phyloP scores from a whole-genome alignment of 164 flowering plant species.

The Protea cynaroides region DNA sequence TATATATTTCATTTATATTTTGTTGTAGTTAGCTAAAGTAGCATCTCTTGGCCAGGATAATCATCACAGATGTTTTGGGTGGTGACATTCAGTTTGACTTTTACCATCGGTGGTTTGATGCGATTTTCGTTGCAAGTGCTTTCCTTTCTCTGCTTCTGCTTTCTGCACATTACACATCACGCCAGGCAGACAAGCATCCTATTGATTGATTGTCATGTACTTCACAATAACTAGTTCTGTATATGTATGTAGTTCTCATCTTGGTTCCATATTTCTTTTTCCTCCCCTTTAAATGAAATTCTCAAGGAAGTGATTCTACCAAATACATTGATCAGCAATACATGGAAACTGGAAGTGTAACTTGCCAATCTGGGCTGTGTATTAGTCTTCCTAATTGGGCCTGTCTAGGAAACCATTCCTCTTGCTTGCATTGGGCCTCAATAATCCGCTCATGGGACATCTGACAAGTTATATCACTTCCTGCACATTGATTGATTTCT shows the following conservation, averaged over 20 bases:
- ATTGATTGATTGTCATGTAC: slow-evolving; percentile 47
- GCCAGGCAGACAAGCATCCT: slow-evolving; percentile 92
- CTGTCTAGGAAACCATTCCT: no score
- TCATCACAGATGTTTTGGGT: slow-evolving; percentile 92
- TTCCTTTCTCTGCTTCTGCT: slow-evolving; percentile 91
- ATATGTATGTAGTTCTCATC: neutral
- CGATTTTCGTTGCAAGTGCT: slow-evolving; percentile 96
- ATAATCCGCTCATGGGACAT: no score
- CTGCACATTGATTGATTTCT: no score
- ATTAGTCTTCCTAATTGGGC: no score
- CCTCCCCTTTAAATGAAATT: no score
- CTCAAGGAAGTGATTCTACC: no score
- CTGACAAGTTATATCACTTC: no score
- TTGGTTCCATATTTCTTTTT: neutral
- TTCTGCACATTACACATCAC: slow-evolving; percentile 94
- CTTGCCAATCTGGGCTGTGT: no score
- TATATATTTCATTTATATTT: neutral
- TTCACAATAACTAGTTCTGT: neutral
- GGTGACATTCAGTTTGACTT: slow-evolving; percentile 98
- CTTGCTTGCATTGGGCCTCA: no score
- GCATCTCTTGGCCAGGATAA: slow-evolving; percentile 51
- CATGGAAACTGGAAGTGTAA: no score
- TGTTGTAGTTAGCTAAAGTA: neutral
- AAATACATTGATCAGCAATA: no score
- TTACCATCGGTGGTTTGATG: slow-evolving; percentile 97